A percentile compares a stretch with the other conserved stretches of the same genome.
phyloP scores from a whole-genome alignment of 805 yeast species.

The Schizosaccharomyces octosporus region DNA sequence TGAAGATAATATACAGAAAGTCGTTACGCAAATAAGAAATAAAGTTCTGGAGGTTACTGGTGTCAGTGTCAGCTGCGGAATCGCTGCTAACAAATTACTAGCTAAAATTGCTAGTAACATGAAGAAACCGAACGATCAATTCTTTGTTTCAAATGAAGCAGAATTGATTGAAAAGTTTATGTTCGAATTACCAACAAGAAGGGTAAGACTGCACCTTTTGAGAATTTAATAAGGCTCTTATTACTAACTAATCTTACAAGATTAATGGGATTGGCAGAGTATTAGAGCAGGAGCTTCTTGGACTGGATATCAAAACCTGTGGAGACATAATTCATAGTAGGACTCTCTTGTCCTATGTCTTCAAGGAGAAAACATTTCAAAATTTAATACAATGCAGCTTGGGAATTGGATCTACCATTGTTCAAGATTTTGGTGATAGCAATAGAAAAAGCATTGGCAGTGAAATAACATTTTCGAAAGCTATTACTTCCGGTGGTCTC shows the following conservation, averaged over 20 bases:
- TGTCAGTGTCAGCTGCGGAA: conserved; percentile 62
- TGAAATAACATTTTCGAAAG: conserved; percentile 9
- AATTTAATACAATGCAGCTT: conserved; percentile 8
- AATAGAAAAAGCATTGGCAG: conserved; percentile 10
- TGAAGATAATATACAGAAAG: conserved; percentile 2
- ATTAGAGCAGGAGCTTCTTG: conserved; percentile 10
- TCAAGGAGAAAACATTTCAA: conserved; percentile 4
- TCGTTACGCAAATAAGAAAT: conserved; percentile 17
- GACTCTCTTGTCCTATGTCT: neutral
- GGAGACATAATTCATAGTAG: conserved; percentile 6
- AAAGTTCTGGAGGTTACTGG: conserved; percentile 22
- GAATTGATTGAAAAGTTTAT: conserved; percentile 8
- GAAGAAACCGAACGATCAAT: conserved; percentile 12
- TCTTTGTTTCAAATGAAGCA: conserved; percentile 3
- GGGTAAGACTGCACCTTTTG: conserved; percentile 2
- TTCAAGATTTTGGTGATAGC: conserved; percentile 7
- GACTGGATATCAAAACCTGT: conserved; percentile 8
- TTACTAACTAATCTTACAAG: neutral
- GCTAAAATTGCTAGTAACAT: conserved; percentile 11
- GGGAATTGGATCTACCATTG: conserved; percentile 10
- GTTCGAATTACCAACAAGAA: conserved; percentile 8
- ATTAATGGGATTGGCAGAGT: conserved; percentile 10
- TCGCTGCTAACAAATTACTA: conserved; percentile 21
- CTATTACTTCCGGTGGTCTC: conserved; percentile 1
- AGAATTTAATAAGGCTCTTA: neutral